Base-by-base conservation (phyloP, 768 basidiomycete species). In the Leccinum barrowsii region DNA sequence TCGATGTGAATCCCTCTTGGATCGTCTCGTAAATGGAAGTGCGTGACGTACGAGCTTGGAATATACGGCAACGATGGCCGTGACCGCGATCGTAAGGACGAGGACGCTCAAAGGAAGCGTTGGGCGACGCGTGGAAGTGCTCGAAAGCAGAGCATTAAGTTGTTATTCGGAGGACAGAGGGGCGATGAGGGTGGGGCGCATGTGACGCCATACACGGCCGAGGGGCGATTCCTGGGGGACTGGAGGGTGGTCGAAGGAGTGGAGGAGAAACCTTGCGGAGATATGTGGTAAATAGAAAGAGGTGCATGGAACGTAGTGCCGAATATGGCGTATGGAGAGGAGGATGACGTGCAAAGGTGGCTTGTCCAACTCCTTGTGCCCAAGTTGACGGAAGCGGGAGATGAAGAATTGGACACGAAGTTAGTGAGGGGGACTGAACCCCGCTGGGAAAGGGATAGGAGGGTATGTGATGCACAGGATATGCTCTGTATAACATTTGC, bases 1-100 rank as follows among this genome's bases (percentile, higher is more conserved):
- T 54, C 0, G 75, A 77, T 4, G 77, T 75, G 12, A 76, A 67
- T 61, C 92, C 91, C 64, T 92, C 90, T 56, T 90, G 80, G 50
- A 92, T 92, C 0, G 87, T 91, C 68, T 91, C 90, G 62, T 90
- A 92, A 0, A 89, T 80, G 0, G 90, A 91, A 0, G 83, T 75
- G 4, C 86, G 79, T 12, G 86, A 86, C 8, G 81, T 78, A 19
- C 82, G 81, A 28, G 82, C 80, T 50, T 84, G 80, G 2, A 88
- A 89, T 52, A 84, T 81, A 2, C 89, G 82, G 35, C 88, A 85
- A 40, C 85, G 85, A 67, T 90, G 89, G 2, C 89, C 86, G 40
- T 83, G 79, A 0, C 88, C 86, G 17, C 80, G 80, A 22, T 78
- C 75, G 5, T 84, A 80, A 19, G 77, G 72, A 6, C 70, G 70